These are phyloP conservation scores for Nakazawaea anatomiae DNA, from an alignment of 805 yeast species.

Conservation along the genomic window DNA sequence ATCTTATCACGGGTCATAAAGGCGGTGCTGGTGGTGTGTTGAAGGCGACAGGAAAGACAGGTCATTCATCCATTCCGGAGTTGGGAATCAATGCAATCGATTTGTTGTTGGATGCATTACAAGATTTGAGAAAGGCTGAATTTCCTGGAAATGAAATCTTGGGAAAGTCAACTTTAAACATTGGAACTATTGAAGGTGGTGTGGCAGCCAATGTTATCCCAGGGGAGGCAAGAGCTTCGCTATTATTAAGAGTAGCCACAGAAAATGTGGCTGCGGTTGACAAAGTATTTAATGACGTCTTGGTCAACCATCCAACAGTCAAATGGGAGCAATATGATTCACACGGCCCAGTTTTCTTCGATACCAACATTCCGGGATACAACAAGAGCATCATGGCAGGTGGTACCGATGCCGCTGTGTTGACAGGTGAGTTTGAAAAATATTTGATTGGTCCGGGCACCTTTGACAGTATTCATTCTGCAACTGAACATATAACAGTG, in stretches of 20 bases:
- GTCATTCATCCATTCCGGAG: conserved; percentile 69
- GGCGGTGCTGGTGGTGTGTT: conserved; percentile 42
- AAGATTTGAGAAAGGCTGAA: conserved; percentile 33
- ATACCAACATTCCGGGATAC: conserved; percentile 32
- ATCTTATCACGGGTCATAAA: conserved; percentile 66
- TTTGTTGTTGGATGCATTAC: conserved; percentile 44
- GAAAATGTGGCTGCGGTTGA: conserved; percentile 34
- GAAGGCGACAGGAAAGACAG: conserved; percentile 45
- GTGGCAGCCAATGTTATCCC: conserved; percentile 66
- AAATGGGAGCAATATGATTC: conserved; percentile 13
- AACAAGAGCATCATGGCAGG: conserved; percentile 42
- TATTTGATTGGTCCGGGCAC: background rate
- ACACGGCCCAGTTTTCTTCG: conserved; percentile 40
- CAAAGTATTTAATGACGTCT: conserved; percentile 27
- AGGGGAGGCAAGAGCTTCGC: conserved; percentile 43
- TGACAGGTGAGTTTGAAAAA: conserved; percentile 12
- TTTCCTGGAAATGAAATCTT: conserved; percentile 47
- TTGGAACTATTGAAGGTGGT: conserved; percentile 55
- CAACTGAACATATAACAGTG: background rate
- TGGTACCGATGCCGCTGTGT: conserved; percentile 29
- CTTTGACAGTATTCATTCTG: background rate
- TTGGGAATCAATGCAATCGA: conserved; percentile 60
- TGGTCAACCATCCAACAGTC: conserved; percentile 24
- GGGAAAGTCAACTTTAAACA: conserved; percentile 58
- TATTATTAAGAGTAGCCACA: conserved; percentile 49